Base-by-base conservation (phyloP, 2,329 filamentous ascomycete species). In the Nothophoma quercina region DNA sequence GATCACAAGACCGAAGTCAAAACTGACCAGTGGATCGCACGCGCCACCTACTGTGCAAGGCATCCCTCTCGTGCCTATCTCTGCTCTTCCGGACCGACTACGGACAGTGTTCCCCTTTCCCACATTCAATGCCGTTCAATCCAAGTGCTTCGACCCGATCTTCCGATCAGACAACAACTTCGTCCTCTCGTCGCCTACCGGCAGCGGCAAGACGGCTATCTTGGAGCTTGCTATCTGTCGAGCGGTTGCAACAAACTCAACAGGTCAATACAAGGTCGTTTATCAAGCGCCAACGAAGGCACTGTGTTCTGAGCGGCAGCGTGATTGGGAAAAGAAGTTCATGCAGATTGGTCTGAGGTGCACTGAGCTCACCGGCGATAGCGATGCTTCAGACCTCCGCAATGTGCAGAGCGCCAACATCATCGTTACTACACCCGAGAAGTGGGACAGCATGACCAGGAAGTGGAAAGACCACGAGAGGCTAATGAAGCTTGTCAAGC, bases 251-350 rank as follows among this genome's bases (percentile, higher is more conserved):
- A 79, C 76, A 4, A 79, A 82, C 39, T 79, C 71, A 65, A 83
- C 74, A 64, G 85, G 75, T 68, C 78, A 86, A 39, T 92, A 88
- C 80, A 96, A 96, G 70, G 85, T 93, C 34, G 83, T 96, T 3
- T 96, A 96, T 64, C 88, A 91, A 73, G 91, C 91, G 9, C 91
- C 91, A 0, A 93, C 89, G 0, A 96, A 95, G 61, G 89, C 91
- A 0, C 78, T 96, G 1, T 96, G 91, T 67, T 83, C 88, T 0
- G 91, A 96, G 67, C 79, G 89, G 29, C 82, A 88, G 42, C 83
- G 84, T 40, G 91, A 96, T 63, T 96, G 91, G 91, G 81, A 85
- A 55, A 79, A 78, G 39, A 95, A 92, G 64, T 93, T 96, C 65
- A 79, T 78, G 19, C 77, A 82, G 12, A 76, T 95, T 52, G 85